Base-by-base conservation (phyloP, 805 yeast genomes). In the Candida dajiaensis region DNA sequence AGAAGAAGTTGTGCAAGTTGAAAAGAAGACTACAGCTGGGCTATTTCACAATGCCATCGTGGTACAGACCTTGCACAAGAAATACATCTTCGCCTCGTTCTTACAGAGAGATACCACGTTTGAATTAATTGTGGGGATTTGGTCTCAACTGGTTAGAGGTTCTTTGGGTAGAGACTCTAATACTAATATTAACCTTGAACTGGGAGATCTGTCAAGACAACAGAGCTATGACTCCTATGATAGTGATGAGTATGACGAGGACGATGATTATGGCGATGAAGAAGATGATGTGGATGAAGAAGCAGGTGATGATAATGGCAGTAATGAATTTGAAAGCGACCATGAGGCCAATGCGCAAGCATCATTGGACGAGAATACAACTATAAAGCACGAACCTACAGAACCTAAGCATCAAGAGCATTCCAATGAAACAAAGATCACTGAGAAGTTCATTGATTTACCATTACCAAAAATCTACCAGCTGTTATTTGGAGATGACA, bases 1-100 rank as follows among this genome's bases (percentile, higher is more conserved):
- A 53, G 81, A 77, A 42, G 96, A 89, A 47, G 79, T 94, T 38
- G 75, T 77, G 10, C 73, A 76, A 37, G 76, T 89, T 54, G 97
- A 92, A 59, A 87, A 88, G 64, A 84, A 80, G 52, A 73, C 80
- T 23, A 88, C 96, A 0, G 97, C 90, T 4, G 96, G 94, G 0
- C 69, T 92, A 12, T 89, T 92, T 58, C 96, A 96, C 28, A 92
- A 90, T 62, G 97, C 95, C 1, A 87, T 92, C 35, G 47, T 51
- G 10, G 52, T 58, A 8, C 60, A 58, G 40, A 54, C 59, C 8
- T 28, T 58, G 59, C 62, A 77, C 72, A 65, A 77, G 74, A 80
- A 78, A 50, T 86, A 89, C 55, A 75, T 78, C 15, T 90, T 92
- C 71, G 97, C 96, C 7, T 86, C 94, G 47, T 88, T 92, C 57